Evolutionary conservation across 2,329 filamentous ascomycete species (phyloP).

Genomic region (Nemania sp.): DNA sequence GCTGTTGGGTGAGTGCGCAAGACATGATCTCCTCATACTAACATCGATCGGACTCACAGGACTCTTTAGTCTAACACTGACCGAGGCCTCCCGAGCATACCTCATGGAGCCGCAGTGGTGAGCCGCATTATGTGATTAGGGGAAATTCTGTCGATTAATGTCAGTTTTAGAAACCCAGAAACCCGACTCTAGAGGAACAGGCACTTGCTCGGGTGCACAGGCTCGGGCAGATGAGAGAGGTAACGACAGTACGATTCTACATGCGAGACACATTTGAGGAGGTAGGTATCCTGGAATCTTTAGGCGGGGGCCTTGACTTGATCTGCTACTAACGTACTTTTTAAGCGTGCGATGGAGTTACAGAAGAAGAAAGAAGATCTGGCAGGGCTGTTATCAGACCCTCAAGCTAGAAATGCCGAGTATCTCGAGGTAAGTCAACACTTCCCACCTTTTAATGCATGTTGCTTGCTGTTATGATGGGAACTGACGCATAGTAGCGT

Average conservation of each 20-base stretch:
- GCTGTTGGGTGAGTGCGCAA: slow-evolving; percentile 50
- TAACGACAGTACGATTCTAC: slow-evolving; percentile 46
- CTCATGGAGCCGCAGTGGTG: slow-evolving; percentile 57
- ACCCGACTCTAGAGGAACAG: slow-evolving; percentile 50
- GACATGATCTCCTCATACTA: not conserved
- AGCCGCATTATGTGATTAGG: not conserved
- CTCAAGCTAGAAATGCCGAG: slow-evolving; percentile 5
- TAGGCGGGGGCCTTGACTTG: not conserved
- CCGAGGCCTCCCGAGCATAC: slow-evolving; percentile 51
- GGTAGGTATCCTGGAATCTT: slow-evolving; percentile 20
- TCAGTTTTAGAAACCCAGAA: slow-evolving; percentile 37
- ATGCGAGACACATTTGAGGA: slow-evolving; percentile 47
- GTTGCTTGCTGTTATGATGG: not conserved
- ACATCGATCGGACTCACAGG: not conserved
- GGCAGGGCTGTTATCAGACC: slow-evolving; percentile 7
- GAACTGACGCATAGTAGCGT: not conserved
- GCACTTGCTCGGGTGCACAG: slow-evolving; percentile 47
- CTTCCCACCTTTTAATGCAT: not conserved
- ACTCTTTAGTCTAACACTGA: slow-evolving; percentile 49
- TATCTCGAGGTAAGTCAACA: slow-evolving; percentile 5
- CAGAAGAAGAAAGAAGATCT: slow-evolving; percentile 18
- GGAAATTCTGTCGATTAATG: not conserved
- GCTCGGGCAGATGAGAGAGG: slow-evolving; percentile 43
- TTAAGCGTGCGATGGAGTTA: slow-evolving; percentile 15
- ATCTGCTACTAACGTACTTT: not conserved